These are phyloP conservation scores for Pseudogymnoascus sp. DNA, from an alignment of 2,329 filamentous ascomycete species.

Conservation along the genomic window DNA sequence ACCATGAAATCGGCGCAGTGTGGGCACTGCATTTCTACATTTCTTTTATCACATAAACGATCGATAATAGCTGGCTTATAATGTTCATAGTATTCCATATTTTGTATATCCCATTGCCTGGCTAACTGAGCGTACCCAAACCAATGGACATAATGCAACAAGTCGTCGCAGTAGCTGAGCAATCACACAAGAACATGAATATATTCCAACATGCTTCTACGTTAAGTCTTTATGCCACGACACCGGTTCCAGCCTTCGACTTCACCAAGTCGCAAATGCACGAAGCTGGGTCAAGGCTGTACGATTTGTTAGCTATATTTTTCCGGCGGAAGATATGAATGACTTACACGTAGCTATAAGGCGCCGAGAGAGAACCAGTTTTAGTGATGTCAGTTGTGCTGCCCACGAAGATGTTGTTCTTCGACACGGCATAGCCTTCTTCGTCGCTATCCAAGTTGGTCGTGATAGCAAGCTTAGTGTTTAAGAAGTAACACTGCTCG, in stretches of 20 bases:
- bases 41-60: background rate
- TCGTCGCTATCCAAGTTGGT: constrained; percentile 4
- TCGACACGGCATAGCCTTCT: background rate
- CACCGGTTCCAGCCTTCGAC: background rate
- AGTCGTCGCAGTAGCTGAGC: background rate
- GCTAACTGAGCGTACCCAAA: background rate
- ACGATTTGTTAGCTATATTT: background rate
- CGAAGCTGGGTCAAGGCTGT: background rate
- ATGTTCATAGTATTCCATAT: too few relatives aligned
- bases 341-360: constrained; percentile 17
- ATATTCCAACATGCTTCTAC: background rate
- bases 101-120: too few relatives aligned
- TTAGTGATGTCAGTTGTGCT: constrained; percentile 17
- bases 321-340: background rate
- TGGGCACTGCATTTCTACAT: background rate
- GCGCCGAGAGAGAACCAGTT: constrained; percentile 14
- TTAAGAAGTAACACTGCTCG: constrained; percentile 27
- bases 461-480: constrained; percentile 2
- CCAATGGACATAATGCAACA: background rate
- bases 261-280: background rate
- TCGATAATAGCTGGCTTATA: too few relatives aligned
- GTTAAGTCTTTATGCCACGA: background rate
- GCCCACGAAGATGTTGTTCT: constrained; percentile 11
- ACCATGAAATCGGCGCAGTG: background rate
- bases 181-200: background rate